phyloP scores from a whole-genome alignment of 2,329 filamentous ascomycete species.

The Microcyclospora pomicola region DNA sequence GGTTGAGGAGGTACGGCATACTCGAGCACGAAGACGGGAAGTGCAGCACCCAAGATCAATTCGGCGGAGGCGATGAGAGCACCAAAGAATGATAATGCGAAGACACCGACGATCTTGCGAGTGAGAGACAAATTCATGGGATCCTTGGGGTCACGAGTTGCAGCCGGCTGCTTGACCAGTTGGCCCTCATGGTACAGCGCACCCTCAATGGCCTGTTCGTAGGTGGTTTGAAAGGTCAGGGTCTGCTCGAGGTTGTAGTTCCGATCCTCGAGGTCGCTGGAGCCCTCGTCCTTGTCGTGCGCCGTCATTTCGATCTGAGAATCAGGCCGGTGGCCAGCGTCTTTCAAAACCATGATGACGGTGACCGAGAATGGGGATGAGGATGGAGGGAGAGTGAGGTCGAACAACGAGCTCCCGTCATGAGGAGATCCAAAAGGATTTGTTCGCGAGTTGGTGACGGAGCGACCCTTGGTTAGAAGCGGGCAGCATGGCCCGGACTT shows the following conservation, averaged over 20 bases:
- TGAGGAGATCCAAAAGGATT: too few species aligned
- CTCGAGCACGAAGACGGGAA: conserved; percentile 11
- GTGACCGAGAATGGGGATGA: too few species aligned
- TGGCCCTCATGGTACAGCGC: conserved; percentile 2
- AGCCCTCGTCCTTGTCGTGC: too few species aligned
- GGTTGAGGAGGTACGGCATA: conserved; percentile 5
- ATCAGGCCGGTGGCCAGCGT: too few species aligned
- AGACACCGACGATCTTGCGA: conserved; percentile 8
- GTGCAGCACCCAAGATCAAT: conserved; percentile 9
- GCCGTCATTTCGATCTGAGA: too few species aligned
- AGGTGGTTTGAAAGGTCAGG: conserved; percentile 1
- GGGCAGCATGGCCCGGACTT: too few species aligned
- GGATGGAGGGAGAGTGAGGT: too few species aligned
- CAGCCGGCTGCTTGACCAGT: conserved; percentile 4
- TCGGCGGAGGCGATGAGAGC: conserved; percentile 11
- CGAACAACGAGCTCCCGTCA: too few species aligned
- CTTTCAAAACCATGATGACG: too few species aligned
- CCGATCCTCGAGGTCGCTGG: too few species aligned
- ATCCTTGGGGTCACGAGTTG: conserved; percentile 8
- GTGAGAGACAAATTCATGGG: conserved; percentile 8
- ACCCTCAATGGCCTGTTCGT: background rate
- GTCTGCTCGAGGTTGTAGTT: background rate
- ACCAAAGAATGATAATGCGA: conserved; percentile 9
- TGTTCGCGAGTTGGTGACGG: too few species aligned
- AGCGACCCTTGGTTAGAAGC: too few species aligned